Evolutionary conservation across 208 protist genomes (phyloP), one percentile per base, ranked within the genome.

Genomic region (Trypanosomatidae sp.): DNA sequence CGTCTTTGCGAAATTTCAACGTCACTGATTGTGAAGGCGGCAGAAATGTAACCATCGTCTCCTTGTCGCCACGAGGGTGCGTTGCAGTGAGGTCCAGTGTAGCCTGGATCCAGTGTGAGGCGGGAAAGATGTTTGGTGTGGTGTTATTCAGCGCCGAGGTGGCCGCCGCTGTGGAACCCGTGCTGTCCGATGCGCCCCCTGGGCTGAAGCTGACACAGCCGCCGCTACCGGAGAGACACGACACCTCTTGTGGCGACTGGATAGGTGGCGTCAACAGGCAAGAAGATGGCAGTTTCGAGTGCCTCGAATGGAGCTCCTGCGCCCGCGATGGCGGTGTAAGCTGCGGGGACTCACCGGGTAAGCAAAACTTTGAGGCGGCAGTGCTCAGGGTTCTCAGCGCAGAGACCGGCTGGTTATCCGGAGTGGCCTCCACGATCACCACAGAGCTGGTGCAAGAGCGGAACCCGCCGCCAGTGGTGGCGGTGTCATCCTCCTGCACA

Each of bases 91-190:
- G 52, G 10, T 60, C 33, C 30, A 71, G 19, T 3, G 47, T 46
- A 36, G 49, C 33, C 30, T 15, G 44, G 10, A 71, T 47, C 67
- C 67, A 71, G 33, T 71, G 15, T 13, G 67, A 71, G n/a, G 19
- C 19, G 5, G 47, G 22, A 41, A 71, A 71, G 8, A 71, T 36
- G 17, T 30, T 12, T n/a, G 67, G 49, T 30, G 52, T 46, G 5
- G 33, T 13, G 60, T 49, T 30, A 15, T 10, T n/a, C 15, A 7
- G 25, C 64, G 46, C 39, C 41, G 41, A 36, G 46, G 28, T 36
- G 1, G 44, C 64, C 44, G 62, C 39, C n/a, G 43, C 39, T 44
- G n/a, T 7, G 17, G 44, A 19, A 30, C 12, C 15, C 33, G 13
- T 39, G 64, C 15, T 33, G 46, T 1, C 39, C 10, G 30, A 12